Conservation (phyloP, 371 early-diverging fungal species). For the Rhizopus microsporus region DNA sequence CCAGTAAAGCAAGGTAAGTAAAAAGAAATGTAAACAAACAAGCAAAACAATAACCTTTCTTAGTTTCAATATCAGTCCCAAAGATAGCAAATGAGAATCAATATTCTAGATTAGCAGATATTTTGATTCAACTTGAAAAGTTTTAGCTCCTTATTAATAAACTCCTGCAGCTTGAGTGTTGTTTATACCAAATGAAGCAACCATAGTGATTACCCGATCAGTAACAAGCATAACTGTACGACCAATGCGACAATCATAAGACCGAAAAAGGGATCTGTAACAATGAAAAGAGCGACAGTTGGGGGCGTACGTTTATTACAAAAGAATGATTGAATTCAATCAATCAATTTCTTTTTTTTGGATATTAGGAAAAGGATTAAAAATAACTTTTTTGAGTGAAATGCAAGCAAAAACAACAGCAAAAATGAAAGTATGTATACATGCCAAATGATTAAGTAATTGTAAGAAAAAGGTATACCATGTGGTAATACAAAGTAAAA, state of each 20-base stretch:
- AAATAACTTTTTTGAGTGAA: neutral
- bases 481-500: slow-evolving; percentile 23
- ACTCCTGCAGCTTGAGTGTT: neutral
- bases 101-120: slow-evolving; percentile 21
- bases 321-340: slow-evolving; percentile 1
- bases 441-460: neutral
- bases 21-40: neutral
- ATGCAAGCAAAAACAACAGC: neutral
- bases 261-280: neutral
- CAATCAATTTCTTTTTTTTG: slow-evolving; percentile 1
- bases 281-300: neutral
- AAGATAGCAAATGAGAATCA: neutral
- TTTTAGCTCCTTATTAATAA: slow-evolving; percentile 5
- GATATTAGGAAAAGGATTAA: neutral
- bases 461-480: slow-evolving; percentile 7
- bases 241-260: slow-evolving; percentile 1
- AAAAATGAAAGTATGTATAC: neutral
- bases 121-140: slow-evolving; percentile 25
- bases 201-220: neutral
- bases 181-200: neutral
- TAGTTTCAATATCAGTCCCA: neutral
- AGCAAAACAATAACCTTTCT: neutral
- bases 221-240: neutral
- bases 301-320: neutral
- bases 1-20: slow-evolving; percentile 20